phyloP scores from a whole-genome alignment of 2,329 filamentous ascomycete species.

The Ramularia endophylla region DNA sequence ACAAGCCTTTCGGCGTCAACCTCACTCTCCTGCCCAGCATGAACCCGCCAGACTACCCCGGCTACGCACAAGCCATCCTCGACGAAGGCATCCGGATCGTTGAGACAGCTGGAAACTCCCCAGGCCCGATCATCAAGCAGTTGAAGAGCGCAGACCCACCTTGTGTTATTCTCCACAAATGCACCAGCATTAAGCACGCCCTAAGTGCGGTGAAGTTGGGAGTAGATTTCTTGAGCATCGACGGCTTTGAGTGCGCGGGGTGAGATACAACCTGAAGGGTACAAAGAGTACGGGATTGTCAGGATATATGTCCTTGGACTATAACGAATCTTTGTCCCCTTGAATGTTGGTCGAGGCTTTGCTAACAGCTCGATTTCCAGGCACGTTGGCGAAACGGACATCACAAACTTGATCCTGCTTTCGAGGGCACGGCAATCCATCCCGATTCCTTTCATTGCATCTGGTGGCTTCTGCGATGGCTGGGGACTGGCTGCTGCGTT shows the following conservation, averaged over 20 bases:
- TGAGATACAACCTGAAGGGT: too few species aligned
- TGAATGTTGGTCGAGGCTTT: too few species aligned
- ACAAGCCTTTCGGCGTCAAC: constrained; percentile 84
- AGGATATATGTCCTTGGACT: too few species aligned
- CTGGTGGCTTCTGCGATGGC: constrained; percentile 91
- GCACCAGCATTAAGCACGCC: constrained; percentile 92
- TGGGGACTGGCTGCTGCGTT: constrained; percentile 88
- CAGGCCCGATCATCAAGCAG: constrained; percentile 82
- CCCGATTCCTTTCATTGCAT: constrained; percentile 86
- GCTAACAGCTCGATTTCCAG: too few species aligned
- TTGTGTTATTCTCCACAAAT: constrained; percentile 87
- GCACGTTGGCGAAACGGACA: constrained; percentile 80
- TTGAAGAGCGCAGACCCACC: constrained; percentile 66
- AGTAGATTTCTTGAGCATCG: constrained; percentile 93
- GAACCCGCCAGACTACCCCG: constrained; percentile 83
- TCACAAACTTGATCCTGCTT: constrained; percentile 85
- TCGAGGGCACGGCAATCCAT: constrained; percentile 78
- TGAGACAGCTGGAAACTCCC: constrained; percentile 86
- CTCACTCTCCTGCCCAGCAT: constrained; percentile 87
- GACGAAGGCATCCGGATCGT: constrained; percentile 89
- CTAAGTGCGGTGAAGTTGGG: constrained; percentile 87
- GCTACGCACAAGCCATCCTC: constrained; percentile 87
- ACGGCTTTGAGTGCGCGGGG: constrained; percentile 97
- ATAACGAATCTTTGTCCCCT: too few species aligned
- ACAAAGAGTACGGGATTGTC: too few species aligned